phyloP scores from a whole-genome alignment of 2,329 filamentous ascomycete species.

The Arthroderma uncinatum region DNA sequence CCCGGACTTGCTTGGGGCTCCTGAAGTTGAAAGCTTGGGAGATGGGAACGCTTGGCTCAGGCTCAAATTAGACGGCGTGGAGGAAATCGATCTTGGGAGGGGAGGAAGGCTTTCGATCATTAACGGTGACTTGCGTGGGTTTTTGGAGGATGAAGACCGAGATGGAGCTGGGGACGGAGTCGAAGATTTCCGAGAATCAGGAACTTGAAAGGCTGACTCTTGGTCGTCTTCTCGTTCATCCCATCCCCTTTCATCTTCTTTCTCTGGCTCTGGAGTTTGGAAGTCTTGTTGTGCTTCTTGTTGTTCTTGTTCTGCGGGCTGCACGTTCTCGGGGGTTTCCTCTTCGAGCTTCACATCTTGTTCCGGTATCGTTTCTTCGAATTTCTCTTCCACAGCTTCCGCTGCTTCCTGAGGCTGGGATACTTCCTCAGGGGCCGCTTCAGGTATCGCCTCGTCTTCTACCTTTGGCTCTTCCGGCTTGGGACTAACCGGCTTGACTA shows the following conservation, averaged over 20 bases:
- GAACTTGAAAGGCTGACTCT: slow-evolving; percentile 4
- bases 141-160: slow-evolving; percentile 9
- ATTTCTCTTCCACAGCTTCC: not conserved
- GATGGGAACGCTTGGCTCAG: slow-evolving; percentile 6
- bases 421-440: not conserved
- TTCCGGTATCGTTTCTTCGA: not conserved
- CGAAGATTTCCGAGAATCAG: not conserved
- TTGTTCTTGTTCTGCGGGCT: not conserved
- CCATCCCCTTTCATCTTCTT: not conserved
- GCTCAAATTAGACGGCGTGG: slow-evolving; percentile 11
- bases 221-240: slow-evolving; percentile 11
- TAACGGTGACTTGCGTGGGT: slow-evolving; percentile 4
- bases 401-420: not conserved
- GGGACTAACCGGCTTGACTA: no score
- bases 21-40: not conserved
- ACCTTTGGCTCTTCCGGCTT: no score
- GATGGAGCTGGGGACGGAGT: not conserved
- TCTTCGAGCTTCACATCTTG: not conserved
- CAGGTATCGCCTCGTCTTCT: not conserved
- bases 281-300: not conserved
- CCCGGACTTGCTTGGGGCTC: not conserved
- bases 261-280: slow-evolving; percentile 4
- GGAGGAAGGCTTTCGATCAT: slow-evolving; percentile 16
- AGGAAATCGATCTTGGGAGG: slow-evolving; percentile 12
- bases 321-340: not conserved